These are phyloP conservation scores for Dryas alaskensis DNA, from an alignment of 306 rosid genomes.

Conservation along the genomic window DNA sequence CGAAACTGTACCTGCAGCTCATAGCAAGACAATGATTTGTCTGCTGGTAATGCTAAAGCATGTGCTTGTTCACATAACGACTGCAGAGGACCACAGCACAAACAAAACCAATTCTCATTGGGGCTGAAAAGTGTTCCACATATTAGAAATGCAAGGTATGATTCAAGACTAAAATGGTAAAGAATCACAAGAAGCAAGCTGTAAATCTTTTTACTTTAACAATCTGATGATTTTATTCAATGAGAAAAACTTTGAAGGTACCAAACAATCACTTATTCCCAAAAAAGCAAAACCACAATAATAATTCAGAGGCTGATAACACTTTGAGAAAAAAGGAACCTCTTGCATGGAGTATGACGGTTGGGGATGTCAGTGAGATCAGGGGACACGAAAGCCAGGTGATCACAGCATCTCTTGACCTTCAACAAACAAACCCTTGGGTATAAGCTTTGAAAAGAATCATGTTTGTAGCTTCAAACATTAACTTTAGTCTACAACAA, in stretches of 20 bases:
- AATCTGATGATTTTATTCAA: neutral
- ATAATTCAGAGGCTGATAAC: no score
- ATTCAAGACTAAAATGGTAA: neutral
- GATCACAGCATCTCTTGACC: conserved; percentile 60
- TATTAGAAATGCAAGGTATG: neutral
- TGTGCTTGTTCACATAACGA: conserved; percentile 84
- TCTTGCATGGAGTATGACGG: conserved; percentile 56
- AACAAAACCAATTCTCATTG: conserved; percentile 76
- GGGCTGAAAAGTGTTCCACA: conserved; percentile 27
- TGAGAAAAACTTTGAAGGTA: neutral
- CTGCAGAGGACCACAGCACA: conserved; percentile 75
- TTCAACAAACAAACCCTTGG: conserved; percentile 49
- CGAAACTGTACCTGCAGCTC: conserved; percentile 58
- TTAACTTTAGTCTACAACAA: no score
- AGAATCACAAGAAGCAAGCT: neutral
- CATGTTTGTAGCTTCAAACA: neutral
- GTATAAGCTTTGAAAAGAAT: neutral
- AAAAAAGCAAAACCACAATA: no score
- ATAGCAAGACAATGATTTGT: conserved; percentile 58
- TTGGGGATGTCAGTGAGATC: conserved; percentile 69
- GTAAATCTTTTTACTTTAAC: no score
- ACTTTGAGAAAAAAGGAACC: conserved; percentile 21
- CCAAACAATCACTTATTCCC: no score
- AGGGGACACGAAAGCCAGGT: conserved; percentile 46
- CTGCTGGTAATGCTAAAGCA: conserved; percentile 58